These are phyloP conservation scores for Beverwykella pulmonaria DNA, from an alignment of 495 filamentous ascomycete species.

Conservation along the genomic window DNA sequence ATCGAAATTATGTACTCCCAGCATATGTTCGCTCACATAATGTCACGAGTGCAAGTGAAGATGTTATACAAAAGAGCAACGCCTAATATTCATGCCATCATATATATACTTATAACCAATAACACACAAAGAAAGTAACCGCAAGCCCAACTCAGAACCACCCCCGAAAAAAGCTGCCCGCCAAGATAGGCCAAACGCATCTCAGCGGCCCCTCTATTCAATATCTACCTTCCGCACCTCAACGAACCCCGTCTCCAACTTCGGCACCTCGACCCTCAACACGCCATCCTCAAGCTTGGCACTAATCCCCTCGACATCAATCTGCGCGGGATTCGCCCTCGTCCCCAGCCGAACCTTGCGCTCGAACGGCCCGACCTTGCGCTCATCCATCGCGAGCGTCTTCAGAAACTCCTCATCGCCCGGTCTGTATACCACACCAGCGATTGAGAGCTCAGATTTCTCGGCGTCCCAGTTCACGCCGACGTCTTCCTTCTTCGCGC, in stretches of 20 bases:
- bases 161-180: too few species aligned
- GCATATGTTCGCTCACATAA: too few species aligned
- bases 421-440: conserved; percentile 70
- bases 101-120: too few species aligned
- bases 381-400: conserved; percentile 64
- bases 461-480: conserved; percentile 74
- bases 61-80: too few species aligned
- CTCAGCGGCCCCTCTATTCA: conserved; percentile 41
- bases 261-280: conserved; percentile 66
- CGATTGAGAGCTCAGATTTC: conserved; percentile 63
- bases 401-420: conserved; percentile 73
- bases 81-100: too few species aligned
- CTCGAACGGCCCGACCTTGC: conserved; percentile 72
- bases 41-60: too few species aligned
- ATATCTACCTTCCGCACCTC: conserved; percentile 65
- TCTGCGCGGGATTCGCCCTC: conserved; percentile 58
- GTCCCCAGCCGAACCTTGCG: conserved; percentile 64
- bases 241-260: conserved; percentile 62
- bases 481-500: conserved; percentile 76
- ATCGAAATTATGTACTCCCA: too few species aligned
- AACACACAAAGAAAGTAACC: too few species aligned
- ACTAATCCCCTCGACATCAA: conserved; percentile 66
- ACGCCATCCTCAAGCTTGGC: conserved; percentile 70
- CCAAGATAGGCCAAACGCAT: too few species aligned
- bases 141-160: too few species aligned